Evolutionary conservation across 2,329 filamentous ascomycete genomes (phyloP).

Genomic region (Raffaelea arxii): DNA sequence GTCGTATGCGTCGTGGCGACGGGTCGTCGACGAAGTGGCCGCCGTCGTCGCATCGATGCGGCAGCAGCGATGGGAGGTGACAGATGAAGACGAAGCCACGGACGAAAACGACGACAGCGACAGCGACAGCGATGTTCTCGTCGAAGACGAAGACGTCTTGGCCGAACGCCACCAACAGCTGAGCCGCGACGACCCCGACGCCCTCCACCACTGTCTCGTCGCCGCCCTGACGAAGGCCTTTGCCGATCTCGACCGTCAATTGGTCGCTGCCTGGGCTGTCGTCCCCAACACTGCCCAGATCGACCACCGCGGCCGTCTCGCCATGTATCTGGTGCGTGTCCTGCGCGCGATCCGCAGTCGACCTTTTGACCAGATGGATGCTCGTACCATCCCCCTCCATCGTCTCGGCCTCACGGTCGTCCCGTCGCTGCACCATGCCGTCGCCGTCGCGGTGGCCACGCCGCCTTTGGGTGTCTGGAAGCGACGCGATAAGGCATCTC

Average conservation of each 20-base stretch:
- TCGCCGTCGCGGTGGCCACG: slow-evolving; percentile 45
- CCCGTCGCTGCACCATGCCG: slow-evolving; percentile 50
- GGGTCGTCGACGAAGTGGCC: slow-evolving; percentile 59
- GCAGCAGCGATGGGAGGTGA: slow-evolving; percentile 65
- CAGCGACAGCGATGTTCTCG: slow-evolving; percentile 59
- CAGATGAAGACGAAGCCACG: slow-evolving; percentile 62
- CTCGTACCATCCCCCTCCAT: slow-evolving; percentile 26
- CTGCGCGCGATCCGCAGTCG: slow-evolving; percentile 64
- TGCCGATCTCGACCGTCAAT: slow-evolving; percentile 41
- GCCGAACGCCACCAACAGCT: slow-evolving; percentile 57
- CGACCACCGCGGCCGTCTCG: slow-evolving; percentile 36
- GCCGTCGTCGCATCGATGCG: slow-evolving; percentile 54
- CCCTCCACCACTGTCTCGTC: slow-evolving; percentile 23
- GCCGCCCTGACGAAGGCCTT: slow-evolving; percentile 23
- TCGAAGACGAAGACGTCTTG: slow-evolving; percentile 63
- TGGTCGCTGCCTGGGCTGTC: slow-evolving; percentile 39
- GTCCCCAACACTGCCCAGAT: slow-evolving; percentile 27
- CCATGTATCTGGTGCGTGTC: slow-evolving; percentile 62
- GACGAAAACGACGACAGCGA: slow-evolving; percentile 44
- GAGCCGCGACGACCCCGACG: slow-evolving; percentile 48
- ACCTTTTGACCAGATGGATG: slow-evolving; percentile 32
- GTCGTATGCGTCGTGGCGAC: slow-evolving; percentile 63
- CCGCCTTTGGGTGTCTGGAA: slow-evolving; percentile 37
- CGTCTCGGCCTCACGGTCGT: slow-evolving; percentile 53
- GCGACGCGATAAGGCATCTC: slow-evolving; percentile 38